phyloP scores from a whole-genome alignment of 805 yeast species.

The Wickerhamiella siamensis region DNA sequence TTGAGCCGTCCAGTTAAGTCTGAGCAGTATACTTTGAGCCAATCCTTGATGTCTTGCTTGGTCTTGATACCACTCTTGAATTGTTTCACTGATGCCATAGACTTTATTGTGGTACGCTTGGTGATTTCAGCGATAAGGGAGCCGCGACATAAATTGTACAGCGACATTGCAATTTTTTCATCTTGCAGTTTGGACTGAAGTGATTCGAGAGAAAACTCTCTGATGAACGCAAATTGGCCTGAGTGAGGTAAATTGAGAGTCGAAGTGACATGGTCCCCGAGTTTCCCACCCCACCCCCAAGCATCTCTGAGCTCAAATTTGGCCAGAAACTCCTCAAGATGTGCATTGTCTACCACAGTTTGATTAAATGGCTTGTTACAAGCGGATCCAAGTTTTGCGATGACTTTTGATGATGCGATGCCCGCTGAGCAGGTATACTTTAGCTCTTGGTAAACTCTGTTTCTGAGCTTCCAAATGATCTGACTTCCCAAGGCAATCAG shows the following conservation, averaged over 20 bases:
- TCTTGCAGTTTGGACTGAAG: constrained; percentile 30
- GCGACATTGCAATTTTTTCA: constrained; percentile 34
- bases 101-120: constrained; percentile 49
- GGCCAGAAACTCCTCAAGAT: constrained; percentile 39
- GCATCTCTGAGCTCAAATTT: constrained; percentile 57
- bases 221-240: constrained; percentile 35
- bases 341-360: constrained; percentile 45
- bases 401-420: constrained; percentile 53
- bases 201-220: constrained; percentile 32
- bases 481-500: constrained; percentile 52
- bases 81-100: constrained; percentile 83
- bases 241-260: constrained; percentile 38
- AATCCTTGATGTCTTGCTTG: constrained; percentile 44
- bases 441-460: constrained; percentile 36
- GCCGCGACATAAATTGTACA: constrained; percentile 58
- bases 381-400: constrained; percentile 82
- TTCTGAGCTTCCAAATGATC: constrained; percentile 40
- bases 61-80: constrained; percentile 44
- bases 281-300: constrained; percentile 85
- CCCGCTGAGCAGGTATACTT: constrained; percentile 90
- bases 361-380: constrained; percentile 76
- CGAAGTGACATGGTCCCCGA: constrained; percentile 47
- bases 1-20: constrained; percentile 57
- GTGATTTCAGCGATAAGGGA: constrained; percentile 38
- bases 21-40: constrained; percentile 75